phyloP scores from a whole-genome alignment of 2,329 filamentous ascomycete species.

The Curvularia lunata region DNA sequence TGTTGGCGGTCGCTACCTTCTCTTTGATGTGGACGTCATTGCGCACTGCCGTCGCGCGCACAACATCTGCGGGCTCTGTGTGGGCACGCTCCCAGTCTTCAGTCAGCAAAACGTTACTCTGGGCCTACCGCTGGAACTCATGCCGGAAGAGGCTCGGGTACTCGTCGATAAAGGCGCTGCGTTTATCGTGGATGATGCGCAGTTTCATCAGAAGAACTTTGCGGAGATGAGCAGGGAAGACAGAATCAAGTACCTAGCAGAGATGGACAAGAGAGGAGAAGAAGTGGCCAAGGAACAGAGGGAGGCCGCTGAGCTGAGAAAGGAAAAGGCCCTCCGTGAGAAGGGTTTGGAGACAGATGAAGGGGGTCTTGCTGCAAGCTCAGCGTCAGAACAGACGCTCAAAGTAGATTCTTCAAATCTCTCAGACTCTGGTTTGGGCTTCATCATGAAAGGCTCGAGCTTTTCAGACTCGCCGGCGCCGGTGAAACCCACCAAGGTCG shows the following conservation, averaged over 20 bases:
- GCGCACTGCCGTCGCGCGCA: slow-evolving; percentile 78
- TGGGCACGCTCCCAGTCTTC: slow-evolving; percentile 87
- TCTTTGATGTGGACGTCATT: slow-evolving; percentile 86
- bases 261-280: slow-evolving; percentile 61
- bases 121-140: slow-evolving; percentile 84
- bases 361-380: slow-evolving; percentile 20
- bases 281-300: slow-evolving; percentile 56
- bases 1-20: slow-evolving; percentile 80
- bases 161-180: slow-evolving; percentile 79
- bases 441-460: slow-evolving; percentile 37
- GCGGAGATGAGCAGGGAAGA: slow-evolving; percentile 63
- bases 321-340: slow-evolving; percentile 59
- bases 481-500: not conserved
- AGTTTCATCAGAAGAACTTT: slow-evolving; percentile 71
- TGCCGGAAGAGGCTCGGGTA: slow-evolving; percentile 85
- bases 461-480: slow-evolving; percentile 20
- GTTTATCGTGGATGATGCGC: slow-evolving; percentile 79
- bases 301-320: slow-evolving; percentile 58
- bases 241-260: slow-evolving; percentile 66
- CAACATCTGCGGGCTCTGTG: slow-evolving; percentile 83
- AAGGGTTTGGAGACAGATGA: slow-evolving; percentile 46
- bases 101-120: slow-evolving; percentile 95
- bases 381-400: slow-evolving; percentile 20
- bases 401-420: slow-evolving; percentile 17
- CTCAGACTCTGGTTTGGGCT: slow-evolving; percentile 28